Conservation (phyloP, 2,329 filamentous ascomycete species). For the Aschersonia sp. region DNA sequence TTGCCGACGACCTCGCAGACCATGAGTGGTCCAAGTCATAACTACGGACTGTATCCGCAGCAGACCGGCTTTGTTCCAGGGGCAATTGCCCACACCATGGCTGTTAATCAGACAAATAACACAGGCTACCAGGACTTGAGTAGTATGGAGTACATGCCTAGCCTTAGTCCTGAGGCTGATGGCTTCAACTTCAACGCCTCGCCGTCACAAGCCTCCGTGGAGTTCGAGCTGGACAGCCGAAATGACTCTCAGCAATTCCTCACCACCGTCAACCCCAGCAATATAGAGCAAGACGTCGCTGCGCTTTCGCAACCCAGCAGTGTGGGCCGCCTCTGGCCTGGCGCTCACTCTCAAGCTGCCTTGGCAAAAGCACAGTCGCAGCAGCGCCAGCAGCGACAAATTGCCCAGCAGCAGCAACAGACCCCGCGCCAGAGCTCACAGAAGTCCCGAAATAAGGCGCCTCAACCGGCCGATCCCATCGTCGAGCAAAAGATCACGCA, state of each 20-base stretch:
- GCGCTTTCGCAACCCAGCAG: constrained; percentile 36
- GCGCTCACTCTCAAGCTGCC: constrained; percentile 84
- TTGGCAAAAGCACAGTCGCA: constrained; percentile 59
- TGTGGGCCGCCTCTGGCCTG: constrained; percentile 72
- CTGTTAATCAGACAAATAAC: constrained; percentile 52
- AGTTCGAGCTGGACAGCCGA: constrained; percentile 39
- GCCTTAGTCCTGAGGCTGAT: constrained; percentile 46
- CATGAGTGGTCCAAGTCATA: constrained; percentile 74
- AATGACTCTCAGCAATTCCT: constrained; percentile 52
- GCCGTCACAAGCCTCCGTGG: constrained; percentile 46
- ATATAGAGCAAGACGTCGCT: constrained; percentile 46
- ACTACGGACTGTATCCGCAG: constrained; percentile 91
- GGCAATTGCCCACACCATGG: constrained; percentile 65
- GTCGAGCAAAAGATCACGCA: constrained; percentile 91
- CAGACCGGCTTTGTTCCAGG: constrained; percentile 86
- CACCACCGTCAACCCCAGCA: constrained; percentile 55
- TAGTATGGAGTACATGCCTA: constrained; percentile 35
- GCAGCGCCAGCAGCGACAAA: constrained; percentile 45
- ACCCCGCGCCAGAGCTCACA: constrained; percentile 33
- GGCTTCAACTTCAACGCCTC: constrained; percentile 60
- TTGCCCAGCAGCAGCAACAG: constrained; percentile 27
- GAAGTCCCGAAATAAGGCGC: constrained; percentile 34
- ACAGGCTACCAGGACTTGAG: constrained; percentile 36
- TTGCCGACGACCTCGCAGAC: constrained; percentile 42
- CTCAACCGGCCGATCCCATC: constrained; percentile 47